These are phyloP conservation scores for Truncatella angustata DNA, from an alignment of 2,329 filamentous ascomycete species.

Conservation along the genomic window DNA sequence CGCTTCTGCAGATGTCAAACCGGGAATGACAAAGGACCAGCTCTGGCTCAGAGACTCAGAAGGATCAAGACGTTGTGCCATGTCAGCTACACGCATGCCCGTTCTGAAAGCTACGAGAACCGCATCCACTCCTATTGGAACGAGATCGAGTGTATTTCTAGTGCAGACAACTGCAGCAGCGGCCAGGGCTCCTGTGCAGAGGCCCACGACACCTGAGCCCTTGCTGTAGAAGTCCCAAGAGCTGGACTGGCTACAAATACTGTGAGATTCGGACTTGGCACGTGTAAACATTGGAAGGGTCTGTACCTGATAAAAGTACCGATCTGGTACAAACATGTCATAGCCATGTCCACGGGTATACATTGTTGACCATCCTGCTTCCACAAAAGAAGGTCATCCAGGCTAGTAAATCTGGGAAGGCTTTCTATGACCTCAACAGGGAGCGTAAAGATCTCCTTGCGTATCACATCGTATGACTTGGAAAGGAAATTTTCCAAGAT, in stretches of 20 bases:
- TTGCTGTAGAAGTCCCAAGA: constrained; percentile 9
- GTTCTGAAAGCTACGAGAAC: constrained; percentile 28
- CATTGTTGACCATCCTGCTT: constrained; percentile 15
- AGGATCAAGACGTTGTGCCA: constrained; percentile 12
- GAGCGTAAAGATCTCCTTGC: constrained; percentile 16
- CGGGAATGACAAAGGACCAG: constrained; percentile 22
- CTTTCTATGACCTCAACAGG: constrained; percentile 13
- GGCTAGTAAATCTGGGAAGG: constrained; percentile 19
- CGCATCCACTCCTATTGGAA: constrained; percentile 27
- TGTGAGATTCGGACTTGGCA: neutral
- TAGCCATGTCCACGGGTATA: constrained; percentile 20
- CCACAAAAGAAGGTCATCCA: constrained; percentile 20
- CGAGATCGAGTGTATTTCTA: constrained; percentile 23
- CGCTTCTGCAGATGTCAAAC: constrained; percentile 15
- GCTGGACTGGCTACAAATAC: constrained; percentile 13
- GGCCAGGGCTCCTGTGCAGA: constrained; percentile 31
- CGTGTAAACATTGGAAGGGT: neutral
- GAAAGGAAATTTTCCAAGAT: neutral
- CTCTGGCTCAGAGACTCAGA: constrained; percentile 9
- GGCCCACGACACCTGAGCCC: constrained; percentile 17
- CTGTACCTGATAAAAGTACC: constrained; percentile 17
- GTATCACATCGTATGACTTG: neutral
- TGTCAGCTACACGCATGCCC: constrained; percentile 20
- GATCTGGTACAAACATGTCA: constrained; percentile 20
- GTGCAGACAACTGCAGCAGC: constrained; percentile 28